phyloP scores from a whole-genome alignment of 345 rosid species.

The Rubroshorea leprosula region DNA sequence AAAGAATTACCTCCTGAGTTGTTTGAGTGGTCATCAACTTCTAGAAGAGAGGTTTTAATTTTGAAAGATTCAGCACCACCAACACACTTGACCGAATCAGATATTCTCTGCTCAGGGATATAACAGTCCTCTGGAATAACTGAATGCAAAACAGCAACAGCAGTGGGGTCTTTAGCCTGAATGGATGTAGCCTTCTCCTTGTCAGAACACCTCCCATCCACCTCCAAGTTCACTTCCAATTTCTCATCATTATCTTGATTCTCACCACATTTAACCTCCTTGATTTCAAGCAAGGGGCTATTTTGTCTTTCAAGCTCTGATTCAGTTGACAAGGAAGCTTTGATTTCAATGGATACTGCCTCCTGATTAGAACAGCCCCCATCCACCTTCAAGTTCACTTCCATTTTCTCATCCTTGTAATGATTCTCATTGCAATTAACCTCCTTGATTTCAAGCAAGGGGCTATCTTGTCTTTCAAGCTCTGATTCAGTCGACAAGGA shows the following conservation, averaged over 20 bases:
- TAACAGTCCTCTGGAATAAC: background rate
- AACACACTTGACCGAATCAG: conserved; percentile 1
- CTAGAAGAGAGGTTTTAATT: background rate
- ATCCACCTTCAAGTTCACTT: background rate
- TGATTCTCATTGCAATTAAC: background rate
- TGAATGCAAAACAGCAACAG: background rate
- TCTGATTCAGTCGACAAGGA: conserved; percentile 1
- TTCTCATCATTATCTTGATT: conserved; percentile 12
- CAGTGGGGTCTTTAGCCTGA: background rate
- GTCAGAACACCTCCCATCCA: background rate
- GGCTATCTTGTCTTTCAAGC: conserved; percentile 1
- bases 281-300: conserved; percentile 2
- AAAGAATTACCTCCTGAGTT: background rate
- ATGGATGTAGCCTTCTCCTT: background rate
- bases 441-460: background rate
- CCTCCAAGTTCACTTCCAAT: conserved; percentile 1
- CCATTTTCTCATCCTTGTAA: conserved; percentile 10
- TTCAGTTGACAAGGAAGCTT: background rate
- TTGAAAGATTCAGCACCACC: background rate
- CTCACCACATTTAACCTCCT: background rate
- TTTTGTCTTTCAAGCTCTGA: background rate
- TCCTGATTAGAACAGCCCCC: background rate
- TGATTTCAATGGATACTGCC: background rate
- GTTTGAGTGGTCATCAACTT: background rate
- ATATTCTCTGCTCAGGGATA: background rate